phyloP scores from a whole-genome alignment of 768 basidiomycete species.

The Kwoniella shandongensis region DNA sequence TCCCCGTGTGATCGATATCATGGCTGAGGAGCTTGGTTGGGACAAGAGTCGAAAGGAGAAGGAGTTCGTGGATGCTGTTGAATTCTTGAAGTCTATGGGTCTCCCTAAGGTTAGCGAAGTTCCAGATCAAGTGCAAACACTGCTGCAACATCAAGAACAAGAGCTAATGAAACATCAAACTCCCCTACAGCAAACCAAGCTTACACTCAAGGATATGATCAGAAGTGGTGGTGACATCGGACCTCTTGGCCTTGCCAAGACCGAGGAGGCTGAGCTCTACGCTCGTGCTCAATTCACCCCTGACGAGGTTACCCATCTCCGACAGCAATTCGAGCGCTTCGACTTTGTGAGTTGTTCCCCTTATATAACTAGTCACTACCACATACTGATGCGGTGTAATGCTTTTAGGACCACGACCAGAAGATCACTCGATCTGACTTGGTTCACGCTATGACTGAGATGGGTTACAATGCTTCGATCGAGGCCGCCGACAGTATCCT shows the following conservation, averaged over 20 bases:
- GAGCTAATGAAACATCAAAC: conserved; percentile 5
- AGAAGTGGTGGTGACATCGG: conserved; percentile 29
- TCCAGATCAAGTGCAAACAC: background rate
- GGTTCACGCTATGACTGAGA: conserved; percentile 72
- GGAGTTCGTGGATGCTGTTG: conserved; percentile 65
- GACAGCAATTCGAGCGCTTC: conserved; percentile 47
- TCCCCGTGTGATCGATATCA: conserved; percentile 84
- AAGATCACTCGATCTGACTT: conserved; percentile 65
- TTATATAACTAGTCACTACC: conserved; percentile 53
- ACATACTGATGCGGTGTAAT: conserved; percentile 45
- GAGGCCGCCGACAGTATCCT: conserved; percentile 51
- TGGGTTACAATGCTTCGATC: conserved; percentile 61
- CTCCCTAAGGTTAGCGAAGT: conserved; percentile 56
- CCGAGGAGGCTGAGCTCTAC: conserved; percentile 53
- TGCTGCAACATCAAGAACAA: conserved; percentile 4
- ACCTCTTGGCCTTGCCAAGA: conserved; percentile 40
- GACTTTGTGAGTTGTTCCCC: conserved; percentile 48
- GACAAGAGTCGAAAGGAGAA: conserved; percentile 60
- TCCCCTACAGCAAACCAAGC: conserved; percentile 26
- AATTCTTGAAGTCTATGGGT: conserved; percentile 83
- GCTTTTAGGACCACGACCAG: conserved; percentile 58
- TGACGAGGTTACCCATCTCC: conserved; percentile 58
- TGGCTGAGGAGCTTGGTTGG: conserved; percentile 85
- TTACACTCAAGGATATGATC: conserved; percentile 49
- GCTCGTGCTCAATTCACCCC: conserved; percentile 62